Evolutionary conservation across 768 basidiomycete species (phyloP).

Genomic region (Suillus clintonianus): DNA sequence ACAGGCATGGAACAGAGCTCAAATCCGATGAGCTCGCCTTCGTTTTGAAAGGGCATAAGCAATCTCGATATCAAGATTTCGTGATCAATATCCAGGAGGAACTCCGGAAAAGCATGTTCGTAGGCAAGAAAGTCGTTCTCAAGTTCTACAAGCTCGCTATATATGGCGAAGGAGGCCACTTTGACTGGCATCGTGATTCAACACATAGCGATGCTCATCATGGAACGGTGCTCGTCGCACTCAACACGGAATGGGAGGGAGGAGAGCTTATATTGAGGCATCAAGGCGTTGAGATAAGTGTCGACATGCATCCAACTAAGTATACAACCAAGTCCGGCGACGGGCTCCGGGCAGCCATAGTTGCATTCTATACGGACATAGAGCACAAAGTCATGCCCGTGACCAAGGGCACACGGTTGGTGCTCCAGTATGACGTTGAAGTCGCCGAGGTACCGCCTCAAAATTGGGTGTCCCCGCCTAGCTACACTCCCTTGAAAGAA

Average conservation of each 20-base stretch:
- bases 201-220: neutral
- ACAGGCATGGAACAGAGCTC: neutral
- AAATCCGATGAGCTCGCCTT: neutral
- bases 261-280: neutral
- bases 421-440: neutral
- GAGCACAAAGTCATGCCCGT: slow-evolving; percentile 1
- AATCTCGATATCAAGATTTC: accelerated
- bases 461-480: neutral
- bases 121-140: neutral
- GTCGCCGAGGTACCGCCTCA: neutral
- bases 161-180: neutral
- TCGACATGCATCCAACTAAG: neutral
- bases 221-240: neutral
- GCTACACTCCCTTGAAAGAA: neutral
- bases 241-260: neutral
- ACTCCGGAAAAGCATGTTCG: neutral
- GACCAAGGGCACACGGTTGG: neutral
- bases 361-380: neutral
- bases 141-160: neutral
- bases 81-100: neutral
- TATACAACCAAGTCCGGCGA: neutral
- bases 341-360: neutral
- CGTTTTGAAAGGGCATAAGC: neutral
- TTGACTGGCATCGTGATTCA: neutral
- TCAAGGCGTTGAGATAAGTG: neutral